A percentile compares a stretch with the other conserved stretches of the same genome.
phyloP scores from a whole-genome alignment of 2,329 filamentous ascomycete genomes.

The Rhexocercosporidium sp. region DNA sequence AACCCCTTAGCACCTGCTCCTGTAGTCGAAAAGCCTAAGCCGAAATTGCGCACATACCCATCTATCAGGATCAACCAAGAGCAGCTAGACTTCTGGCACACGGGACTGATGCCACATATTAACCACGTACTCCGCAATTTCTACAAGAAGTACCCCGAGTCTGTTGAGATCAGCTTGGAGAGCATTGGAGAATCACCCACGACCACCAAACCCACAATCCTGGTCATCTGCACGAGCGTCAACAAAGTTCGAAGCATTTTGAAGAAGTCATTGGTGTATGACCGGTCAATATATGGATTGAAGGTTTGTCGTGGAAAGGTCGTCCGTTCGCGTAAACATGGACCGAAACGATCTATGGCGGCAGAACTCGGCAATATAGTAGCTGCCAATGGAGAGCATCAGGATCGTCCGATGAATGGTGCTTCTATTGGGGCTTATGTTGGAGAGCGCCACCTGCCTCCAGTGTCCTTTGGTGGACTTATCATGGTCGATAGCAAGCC shows the following conservation, averaged over 20 bases:
- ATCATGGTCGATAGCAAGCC: constrained; percentile 83
- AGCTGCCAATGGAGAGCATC: constrained; percentile 75
- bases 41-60: constrained; percentile 63
- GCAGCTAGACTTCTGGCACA: constrained; percentile 74
- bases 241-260: constrained; percentile 74
- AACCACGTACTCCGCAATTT: constrained; percentile 73
- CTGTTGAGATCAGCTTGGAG: constrained; percentile 78
- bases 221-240: constrained; percentile 79
- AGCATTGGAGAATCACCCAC: constrained; percentile 72
- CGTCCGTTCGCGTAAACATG: constrained; percentile 60
- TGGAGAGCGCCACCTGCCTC: constrained; percentile 82
- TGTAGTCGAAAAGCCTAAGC: constrained; percentile 34
- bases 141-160: constrained; percentile 75
- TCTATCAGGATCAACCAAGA: constrained; percentile 63
- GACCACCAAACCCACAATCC: constrained; percentile 72
- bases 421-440: constrained; percentile 93
- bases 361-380: constrained; percentile 48
- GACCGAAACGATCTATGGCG: constrained; percentile 48
- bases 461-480: constrained; percentile 88
- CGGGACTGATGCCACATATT: constrained; percentile 72
- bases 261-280: constrained; percentile 72
- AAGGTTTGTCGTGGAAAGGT: constrained; percentile 76
- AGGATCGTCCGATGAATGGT: constrained; percentile 79
- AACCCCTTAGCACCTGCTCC: constrained; percentile 26
- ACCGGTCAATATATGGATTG: constrained; percentile 66